Evolutionary conservation across 2,329 filamentous ascomycete species (phyloP).

Genomic region (Trichophyton mentagrophytes): DNA sequence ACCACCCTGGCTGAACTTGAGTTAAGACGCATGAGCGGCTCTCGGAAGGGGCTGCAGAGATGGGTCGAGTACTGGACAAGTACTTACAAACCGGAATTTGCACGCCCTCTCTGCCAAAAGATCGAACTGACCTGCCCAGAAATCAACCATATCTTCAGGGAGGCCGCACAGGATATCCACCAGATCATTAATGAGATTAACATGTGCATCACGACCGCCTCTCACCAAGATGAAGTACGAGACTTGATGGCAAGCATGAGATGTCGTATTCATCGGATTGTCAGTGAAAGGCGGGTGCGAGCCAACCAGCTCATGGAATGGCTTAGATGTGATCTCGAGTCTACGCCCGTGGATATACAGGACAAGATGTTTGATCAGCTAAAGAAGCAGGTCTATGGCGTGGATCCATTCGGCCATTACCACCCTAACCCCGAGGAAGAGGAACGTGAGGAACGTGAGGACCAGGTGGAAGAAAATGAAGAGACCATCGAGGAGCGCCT

Average conservation of each 20-base stretch:
- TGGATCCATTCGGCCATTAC: conserved; percentile 21
- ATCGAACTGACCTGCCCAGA: conserved; percentile 14
- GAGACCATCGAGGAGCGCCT: neutral
- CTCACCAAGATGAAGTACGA: conserved; percentile 16
- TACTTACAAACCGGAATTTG: conserved; percentile 17
- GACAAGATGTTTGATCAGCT: conserved; percentile 21
- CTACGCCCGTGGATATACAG: conserved; percentile 20
- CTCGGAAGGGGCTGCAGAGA: conserved; percentile 18
- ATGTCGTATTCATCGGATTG: conserved; percentile 14
- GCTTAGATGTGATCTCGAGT: conserved; percentile 18
- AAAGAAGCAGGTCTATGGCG: conserved; percentile 22
- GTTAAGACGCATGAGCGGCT: conserved; percentile 21
- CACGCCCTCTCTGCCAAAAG: conserved; percentile 4
- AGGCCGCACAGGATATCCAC: conserved; percentile 17
- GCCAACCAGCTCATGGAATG: conserved; percentile 16
- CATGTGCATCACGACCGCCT: conserved; percentile 12
- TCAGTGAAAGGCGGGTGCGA: conserved; percentile 16
- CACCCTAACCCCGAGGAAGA: conserved; percentile 19
- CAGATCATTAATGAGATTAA: conserved; percentile 16
- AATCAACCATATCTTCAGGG: conserved; percentile 19
- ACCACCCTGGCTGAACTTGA: conserved; percentile 20
- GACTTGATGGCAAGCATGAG: conserved; percentile 19
- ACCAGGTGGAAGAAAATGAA: neutral
- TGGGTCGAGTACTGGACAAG: conserved; percentile 22
- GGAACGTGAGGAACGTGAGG: neutral